These are phyloP conservation scores for Colletotrichum falcatum DNA, from an alignment of 2,329 filamentous ascomycete species.

Conservation along the genomic window DNA sequence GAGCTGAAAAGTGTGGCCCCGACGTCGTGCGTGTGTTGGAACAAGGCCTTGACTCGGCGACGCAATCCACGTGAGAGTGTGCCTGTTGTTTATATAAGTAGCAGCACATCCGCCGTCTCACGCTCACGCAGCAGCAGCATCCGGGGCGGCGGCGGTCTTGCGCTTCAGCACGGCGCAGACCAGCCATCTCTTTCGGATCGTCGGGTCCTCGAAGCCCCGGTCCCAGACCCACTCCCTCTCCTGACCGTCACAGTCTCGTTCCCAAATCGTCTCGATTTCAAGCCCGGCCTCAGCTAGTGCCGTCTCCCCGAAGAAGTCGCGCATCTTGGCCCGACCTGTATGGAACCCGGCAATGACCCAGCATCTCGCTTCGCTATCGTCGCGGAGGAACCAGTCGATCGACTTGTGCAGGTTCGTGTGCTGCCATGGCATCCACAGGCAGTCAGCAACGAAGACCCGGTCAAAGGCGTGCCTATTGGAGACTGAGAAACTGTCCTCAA, in stretches of 20 bases:
- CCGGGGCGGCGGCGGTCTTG: conserved; percentile 23
- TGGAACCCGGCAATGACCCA: conserved; percentile 80
- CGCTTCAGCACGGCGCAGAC: conserved; percentile 67
- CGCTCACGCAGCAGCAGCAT: conserved; percentile 4
- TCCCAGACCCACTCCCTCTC: conserved; percentile 72
- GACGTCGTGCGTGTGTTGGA: conserved; percentile 1
- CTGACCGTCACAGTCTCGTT: conserved; percentile 74
- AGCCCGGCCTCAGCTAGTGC: conserved; percentile 63
- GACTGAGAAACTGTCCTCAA: conserved; percentile 51
- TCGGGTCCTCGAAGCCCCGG: conserved; percentile 70
- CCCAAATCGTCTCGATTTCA: conserved; percentile 74
- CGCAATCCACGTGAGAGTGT: not conserved
- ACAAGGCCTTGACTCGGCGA: not conserved
- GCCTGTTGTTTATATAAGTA: conserved; percentile 21
- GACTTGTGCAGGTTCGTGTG: conserved; percentile 74
- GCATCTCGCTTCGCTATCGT: conserved; percentile 60
- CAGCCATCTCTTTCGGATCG: conserved; percentile 77
- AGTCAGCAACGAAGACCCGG: conserved; percentile 77
- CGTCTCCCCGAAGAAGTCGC: conserved; percentile 69
- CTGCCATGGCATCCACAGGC: conserved; percentile 80
- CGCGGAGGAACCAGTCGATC: conserved; percentile 70
- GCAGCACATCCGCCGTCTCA: not conserved
- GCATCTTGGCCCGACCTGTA: conserved; percentile 74
- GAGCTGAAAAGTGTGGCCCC: conserved; percentile 17
- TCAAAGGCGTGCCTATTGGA: conserved; percentile 60